A percentile compares a stretch with the other conserved stretches of the same genome.
These are phyloP conservation scores for Moelleriella libera DNA, from an alignment of 2,329 filamentous ascomycete species.

Conservation along the genomic window DNA sequence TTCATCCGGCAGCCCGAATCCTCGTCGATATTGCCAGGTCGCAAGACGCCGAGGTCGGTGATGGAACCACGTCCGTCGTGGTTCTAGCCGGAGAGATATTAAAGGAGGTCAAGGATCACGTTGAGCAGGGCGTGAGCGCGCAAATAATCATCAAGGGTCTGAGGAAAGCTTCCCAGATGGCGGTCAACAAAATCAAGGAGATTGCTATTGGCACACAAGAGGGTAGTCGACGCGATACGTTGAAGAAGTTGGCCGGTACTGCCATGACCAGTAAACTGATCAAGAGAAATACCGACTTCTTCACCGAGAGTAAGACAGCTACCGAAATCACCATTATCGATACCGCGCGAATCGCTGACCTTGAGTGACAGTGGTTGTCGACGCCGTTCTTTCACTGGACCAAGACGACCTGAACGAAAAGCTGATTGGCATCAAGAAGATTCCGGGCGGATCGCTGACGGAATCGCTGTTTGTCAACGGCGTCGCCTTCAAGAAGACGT, in stretches of 20 bases:
- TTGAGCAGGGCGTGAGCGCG: slow-evolving; percentile 92
- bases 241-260: slow-evolving; percentile 79
- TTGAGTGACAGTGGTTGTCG: slow-evolving; percentile 67
- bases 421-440: slow-evolving; percentile 96
- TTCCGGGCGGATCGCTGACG: slow-evolving; percentile 88
- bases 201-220: slow-evolving; percentile 80
- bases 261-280: slow-evolving; percentile 99
- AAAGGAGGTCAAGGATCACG: slow-evolving; percentile 90
- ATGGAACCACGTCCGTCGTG: slow-evolving; percentile 94
- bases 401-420: slow-evolving; percentile 97
- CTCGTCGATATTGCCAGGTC: slow-evolving; percentile 97
- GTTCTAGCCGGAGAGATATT: slow-evolving; percentile 95
- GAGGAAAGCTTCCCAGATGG: slow-evolving; percentile 74
- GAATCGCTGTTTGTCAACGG: slow-evolving; percentile 96
- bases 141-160: slow-evolving; percentile 97
- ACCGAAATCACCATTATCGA: no score
- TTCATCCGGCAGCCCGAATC: slow-evolving; percentile 92
- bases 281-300: slow-evolving; percentile 91
- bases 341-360: neutral
- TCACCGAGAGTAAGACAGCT: slow-evolving; percentile 70
- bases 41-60: slow-evolving; percentile 97
- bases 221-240: slow-evolving; percentile 71
- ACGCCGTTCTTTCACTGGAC: slow-evolving; percentile 87
- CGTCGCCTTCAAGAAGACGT: slow-evolving; percentile 99
- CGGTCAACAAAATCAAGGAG: slow-evolving; percentile 98